phyloP scores from a whole-genome alignment of 2,329 filamentous ascomycete genomes.

The Zelopaecilomyces penicillatus region DNA sequence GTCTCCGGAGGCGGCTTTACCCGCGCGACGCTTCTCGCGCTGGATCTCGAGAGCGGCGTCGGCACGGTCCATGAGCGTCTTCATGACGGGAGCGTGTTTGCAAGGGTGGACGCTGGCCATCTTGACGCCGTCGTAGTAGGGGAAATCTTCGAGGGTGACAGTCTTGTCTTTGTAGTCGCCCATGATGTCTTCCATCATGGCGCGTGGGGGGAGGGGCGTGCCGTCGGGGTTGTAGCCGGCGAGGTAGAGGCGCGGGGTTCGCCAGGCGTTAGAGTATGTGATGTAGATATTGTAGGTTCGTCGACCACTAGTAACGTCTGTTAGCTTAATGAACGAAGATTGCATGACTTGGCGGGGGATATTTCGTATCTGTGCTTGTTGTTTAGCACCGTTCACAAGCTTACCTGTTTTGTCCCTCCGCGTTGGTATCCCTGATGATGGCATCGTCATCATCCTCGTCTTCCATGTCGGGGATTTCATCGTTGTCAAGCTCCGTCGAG shows the following conservation, averaged over 20 bases:
- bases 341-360: not conserved
- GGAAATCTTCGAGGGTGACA: constrained; percentile 94
- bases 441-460: constrained; percentile 96
- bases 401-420: constrained; percentile 39
- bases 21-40: constrained; percentile 66
- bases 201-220: constrained; percentile 69
- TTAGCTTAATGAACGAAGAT: not conserved
- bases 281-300: constrained; percentile 99
- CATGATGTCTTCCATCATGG: constrained; percentile 96
- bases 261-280: constrained; percentile 94
- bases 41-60: constrained; percentile 87
- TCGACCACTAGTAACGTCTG: constrained; percentile 49
- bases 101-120: constrained; percentile 97
- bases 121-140: constrained; percentile 86
- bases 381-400: constrained; percentile 3
- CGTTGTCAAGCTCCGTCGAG: constrained; percentile 57
- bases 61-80: constrained; percentile 87
- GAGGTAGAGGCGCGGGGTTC: constrained; percentile 88
- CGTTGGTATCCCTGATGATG: constrained; percentile 71
- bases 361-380: not conserved
- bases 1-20: constrained; percentile 38
- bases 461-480: constrained; percentile 97
- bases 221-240: constrained; percentile 77
- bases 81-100: constrained; percentile 97
- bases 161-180: constrained; percentile 98